Conservation (phyloP, 768 basidiomycete genomes). For the Ramaria rubella region DNA sequence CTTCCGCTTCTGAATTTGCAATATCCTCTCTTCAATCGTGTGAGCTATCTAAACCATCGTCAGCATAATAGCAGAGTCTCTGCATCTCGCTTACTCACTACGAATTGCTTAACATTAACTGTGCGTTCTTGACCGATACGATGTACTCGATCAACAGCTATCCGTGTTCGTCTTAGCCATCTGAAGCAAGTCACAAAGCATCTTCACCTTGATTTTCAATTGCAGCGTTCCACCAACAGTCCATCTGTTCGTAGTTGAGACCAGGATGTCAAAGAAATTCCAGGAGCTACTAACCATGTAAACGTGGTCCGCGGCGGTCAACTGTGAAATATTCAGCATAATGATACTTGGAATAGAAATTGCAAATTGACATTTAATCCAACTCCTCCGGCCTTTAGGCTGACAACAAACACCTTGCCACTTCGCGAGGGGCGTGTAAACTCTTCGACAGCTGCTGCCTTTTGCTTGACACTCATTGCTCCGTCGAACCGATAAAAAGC, state of each 20-base stretch:
- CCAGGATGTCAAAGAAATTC: neutral
- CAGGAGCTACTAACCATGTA: constrained; percentile 55
- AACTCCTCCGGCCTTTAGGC: constrained; percentile 87
- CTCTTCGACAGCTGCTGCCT: constrained; percentile 64
- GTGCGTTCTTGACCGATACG: constrained; percentile 77
- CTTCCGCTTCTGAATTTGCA: constrained; percentile 80
- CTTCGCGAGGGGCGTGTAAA: constrained; percentile 66
- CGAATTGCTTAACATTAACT: constrained; percentile 80
- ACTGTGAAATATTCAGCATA: constrained; percentile 27
- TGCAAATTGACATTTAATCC: constrained; percentile 64
- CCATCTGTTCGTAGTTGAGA: constrained; percentile 50
- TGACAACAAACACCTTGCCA: constrained; percentile 72
- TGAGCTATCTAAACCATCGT: constrained; percentile 44
- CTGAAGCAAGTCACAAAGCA: constrained; percentile 17
- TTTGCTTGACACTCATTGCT: constrained; percentile 81
- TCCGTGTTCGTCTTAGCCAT: too few relatives aligned
- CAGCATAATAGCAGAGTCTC: neutral
- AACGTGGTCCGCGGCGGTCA: constrained; percentile 78
- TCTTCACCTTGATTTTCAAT: constrained; percentile 81
- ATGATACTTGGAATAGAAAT: neutral
- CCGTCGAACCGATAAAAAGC: constrained; percentile 84
- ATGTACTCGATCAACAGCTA: constrained; percentile 82
- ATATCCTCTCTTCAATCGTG: constrained; percentile 74
- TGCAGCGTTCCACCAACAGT: constrained; percentile 89
- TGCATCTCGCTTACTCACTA: constrained; percentile 39